These are phyloP conservation scores for Xanthoconium purpureum DNA, from an alignment of 768 basidiomycete genomes.

Conservation along the genomic window DNA sequence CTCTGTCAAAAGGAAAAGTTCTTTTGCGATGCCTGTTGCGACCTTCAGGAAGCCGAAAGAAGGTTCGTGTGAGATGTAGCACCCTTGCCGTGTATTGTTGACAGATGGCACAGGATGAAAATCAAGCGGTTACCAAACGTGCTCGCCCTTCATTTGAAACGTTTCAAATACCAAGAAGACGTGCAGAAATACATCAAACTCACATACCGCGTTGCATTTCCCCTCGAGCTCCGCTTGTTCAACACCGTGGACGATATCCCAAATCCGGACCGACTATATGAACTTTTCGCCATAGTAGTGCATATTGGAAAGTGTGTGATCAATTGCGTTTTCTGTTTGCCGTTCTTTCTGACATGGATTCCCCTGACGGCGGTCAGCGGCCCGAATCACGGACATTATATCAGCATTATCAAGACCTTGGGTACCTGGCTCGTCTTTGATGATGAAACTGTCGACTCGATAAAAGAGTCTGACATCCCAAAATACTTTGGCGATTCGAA, in stretches of 20 bases:
- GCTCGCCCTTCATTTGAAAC: conserved; percentile 92
- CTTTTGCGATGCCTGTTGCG: conserved; percentile 96
- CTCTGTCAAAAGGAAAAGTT: conserved; percentile 98
- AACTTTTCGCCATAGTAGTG: conserved; percentile 96
- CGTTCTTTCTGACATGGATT: conserved; percentile 8
- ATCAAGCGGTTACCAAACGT: conserved; percentile 95
- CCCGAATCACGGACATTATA: conserved; percentile 98
- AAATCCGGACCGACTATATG: conserved; percentile 89
- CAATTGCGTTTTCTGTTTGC: conserved; percentile 8
- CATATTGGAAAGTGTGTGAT: conserved; percentile 94
- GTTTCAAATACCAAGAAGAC: conserved; percentile 98
- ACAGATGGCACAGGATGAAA: conserved; percentile 73
- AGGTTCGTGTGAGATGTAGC: conserved; percentile 47
- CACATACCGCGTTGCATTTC: conserved; percentile 94
- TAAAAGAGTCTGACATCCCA: conserved; percentile 86
- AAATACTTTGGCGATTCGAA: conserved; percentile 93
- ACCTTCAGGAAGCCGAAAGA: conserved; percentile 97
- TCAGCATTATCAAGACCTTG: conserved; percentile 86
- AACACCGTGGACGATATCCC: conserved; percentile 94
- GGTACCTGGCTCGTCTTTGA: conserved; percentile 92
- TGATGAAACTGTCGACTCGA: conserved; percentile 86
- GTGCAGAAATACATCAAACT: conserved; percentile 90
- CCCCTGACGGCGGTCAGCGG: conserved; percentile 52
- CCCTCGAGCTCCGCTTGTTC: conserved; percentile 90
- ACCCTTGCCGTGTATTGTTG: conserved; percentile 6